Conservation (phyloP, 768 basidiomycete species). For the Tephrocybe sp. region DNA sequence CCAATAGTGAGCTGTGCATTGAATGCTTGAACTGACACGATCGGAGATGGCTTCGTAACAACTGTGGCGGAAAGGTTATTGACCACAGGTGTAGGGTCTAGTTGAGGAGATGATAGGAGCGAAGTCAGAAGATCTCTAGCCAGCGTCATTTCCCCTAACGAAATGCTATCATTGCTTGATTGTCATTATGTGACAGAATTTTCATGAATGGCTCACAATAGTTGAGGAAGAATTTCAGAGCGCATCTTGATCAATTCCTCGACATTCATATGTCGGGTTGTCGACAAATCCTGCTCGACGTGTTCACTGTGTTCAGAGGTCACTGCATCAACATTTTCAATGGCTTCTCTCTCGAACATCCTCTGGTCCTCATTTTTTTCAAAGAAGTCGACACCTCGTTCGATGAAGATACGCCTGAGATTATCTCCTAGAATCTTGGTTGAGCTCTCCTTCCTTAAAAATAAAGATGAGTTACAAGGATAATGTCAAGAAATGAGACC, state of each 20-base stretch:
- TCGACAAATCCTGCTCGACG: constrained; percentile 24
- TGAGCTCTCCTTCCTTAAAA: constrained; percentile 49
- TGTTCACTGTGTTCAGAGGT: constrained; percentile 22
- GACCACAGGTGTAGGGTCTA: constrained; percentile 9
- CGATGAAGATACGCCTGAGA: constrained; percentile 65
- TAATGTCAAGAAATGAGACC: constrained; percentile 22
- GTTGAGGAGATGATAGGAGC: constrained; percentile 41
- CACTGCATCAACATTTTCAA: constrained; percentile 10
- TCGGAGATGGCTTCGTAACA: constrained; percentile 64
- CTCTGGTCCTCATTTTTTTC: constrained; percentile 31
- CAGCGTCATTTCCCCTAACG: constrained; percentile 76
- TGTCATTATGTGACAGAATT: not conserved
- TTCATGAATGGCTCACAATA: constrained; percentile 55
- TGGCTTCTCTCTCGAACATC: not conserved
- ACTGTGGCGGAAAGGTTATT: constrained; percentile 55
- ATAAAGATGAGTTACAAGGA: constrained; percentile 13
- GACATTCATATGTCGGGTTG: constrained; percentile 55
- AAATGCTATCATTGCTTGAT: constrained; percentile 44
- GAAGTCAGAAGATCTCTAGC: constrained; percentile 68
- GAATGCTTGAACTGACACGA: constrained; percentile 66
- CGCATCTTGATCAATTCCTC: constrained; percentile 78
- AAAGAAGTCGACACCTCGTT: constrained; percentile 76
- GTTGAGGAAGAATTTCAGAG: constrained; percentile 62
- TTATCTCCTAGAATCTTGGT: constrained; percentile 61
- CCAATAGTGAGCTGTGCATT: constrained; percentile 71